These are phyloP conservation scores for Fraxinus floribunda DNA, from an alignment of 305 asterid species.

Conservation along the genomic window DNA sequence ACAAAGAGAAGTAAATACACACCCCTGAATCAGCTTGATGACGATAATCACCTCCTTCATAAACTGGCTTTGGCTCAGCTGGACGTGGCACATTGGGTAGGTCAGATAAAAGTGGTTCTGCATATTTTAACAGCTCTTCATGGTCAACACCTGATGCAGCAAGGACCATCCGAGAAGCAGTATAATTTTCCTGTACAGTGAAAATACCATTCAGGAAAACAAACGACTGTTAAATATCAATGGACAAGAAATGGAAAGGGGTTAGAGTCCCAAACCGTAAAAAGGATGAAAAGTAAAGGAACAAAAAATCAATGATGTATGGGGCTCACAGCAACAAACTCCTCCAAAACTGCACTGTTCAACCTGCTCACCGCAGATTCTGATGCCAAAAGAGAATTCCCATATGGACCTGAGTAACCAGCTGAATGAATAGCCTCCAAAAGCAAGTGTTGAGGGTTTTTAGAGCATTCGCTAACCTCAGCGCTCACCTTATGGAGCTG, in stretches of 20 bases:
- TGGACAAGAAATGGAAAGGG: background rate
- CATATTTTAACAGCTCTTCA: conserved; percentile 70
- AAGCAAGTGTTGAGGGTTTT: conserved; percentile 85
- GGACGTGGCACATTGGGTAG: conserved; percentile 46
- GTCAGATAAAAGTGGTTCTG: conserved; percentile 84
- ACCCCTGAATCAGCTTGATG: conserved; percentile 90
- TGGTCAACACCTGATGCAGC: conserved; percentile 97
- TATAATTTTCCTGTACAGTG: conserved; percentile 65
- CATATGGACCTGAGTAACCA: conserved; percentile 79
- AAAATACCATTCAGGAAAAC: conserved; percentile 21
- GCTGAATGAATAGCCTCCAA: conserved; percentile 87
- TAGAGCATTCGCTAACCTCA: conserved; percentile 68
- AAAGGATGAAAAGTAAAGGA: conserved; percentile 5
- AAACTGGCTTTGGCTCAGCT: conserved; percentile 58
- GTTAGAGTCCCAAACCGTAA: background rate
- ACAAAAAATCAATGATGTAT: background rate
- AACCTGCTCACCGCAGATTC: conserved; percentile 57
- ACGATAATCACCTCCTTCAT: conserved; percentile 92
- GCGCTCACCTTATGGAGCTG: conserved; percentile 73
- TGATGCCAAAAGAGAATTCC: conserved; percentile 71
- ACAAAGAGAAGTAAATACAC: conserved; percentile 29
- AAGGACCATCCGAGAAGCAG: conserved; percentile 89
- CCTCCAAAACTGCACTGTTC: conserved; percentile 70
- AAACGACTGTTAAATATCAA: conserved; percentile 12
- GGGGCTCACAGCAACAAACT: conserved; percentile 72